phyloP scores from a whole-genome alignment of 2,329 filamentous ascomycete genomes.

The Chrysoporthe puriensis region DNA sequence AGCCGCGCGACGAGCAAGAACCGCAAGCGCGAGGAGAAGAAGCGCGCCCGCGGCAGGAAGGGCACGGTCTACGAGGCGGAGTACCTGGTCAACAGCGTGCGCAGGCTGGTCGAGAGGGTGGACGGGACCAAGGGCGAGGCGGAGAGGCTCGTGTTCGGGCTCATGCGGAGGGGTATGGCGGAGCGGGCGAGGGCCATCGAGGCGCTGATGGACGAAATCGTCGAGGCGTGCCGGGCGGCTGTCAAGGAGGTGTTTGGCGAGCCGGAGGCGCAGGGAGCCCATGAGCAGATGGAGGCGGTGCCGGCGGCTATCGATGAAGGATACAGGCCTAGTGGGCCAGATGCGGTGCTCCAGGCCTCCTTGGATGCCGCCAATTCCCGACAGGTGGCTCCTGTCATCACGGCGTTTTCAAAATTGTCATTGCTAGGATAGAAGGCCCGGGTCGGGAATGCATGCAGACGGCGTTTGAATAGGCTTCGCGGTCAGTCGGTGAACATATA shows the following conservation, averaged over 20 bases:
- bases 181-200: constrained; percentile 83
- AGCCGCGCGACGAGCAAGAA: constrained; percentile 86
- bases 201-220: constrained; percentile 72
- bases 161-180: constrained; percentile 81
- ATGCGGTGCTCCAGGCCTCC: constrained; percentile 57
- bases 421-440: constrained; percentile 48
- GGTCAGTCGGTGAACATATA: neutral
- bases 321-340: constrained; percentile 50
- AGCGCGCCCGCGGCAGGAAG: constrained; percentile 91
- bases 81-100: constrained; percentile 88
- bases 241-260: constrained; percentile 70
- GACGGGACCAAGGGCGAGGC: constrained; percentile 75
- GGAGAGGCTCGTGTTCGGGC: constrained; percentile 72
- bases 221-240: constrained; percentile 68
- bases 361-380: constrained; percentile 50
- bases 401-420: constrained; percentile 52
- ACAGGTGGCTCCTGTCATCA: constrained; percentile 54
- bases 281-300: constrained; percentile 30
- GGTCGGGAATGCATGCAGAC: neutral
- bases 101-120: constrained; percentile 80
- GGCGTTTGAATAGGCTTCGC: neutral
- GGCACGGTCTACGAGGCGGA: constrained; percentile 98
- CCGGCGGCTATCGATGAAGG: constrained; percentile 26
- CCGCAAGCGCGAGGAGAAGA: constrained; percentile 86
- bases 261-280: constrained; percentile 29